Evolutionary conservation across 129 eudicot species (phyloP), one percentile per base, ranked within the genome.

Genomic region (Escallonia rubra): DNA sequence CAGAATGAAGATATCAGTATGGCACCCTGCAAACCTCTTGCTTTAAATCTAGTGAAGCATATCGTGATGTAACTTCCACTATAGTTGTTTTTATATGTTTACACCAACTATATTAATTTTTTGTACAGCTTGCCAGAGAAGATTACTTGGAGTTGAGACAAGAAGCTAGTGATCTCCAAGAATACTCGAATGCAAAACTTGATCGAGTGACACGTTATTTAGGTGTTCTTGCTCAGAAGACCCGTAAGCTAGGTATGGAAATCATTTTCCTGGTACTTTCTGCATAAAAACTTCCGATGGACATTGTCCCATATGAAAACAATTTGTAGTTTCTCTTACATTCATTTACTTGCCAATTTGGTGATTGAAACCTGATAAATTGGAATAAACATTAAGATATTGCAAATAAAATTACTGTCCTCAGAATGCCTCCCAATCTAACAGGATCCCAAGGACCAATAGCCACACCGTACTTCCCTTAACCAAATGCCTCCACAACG

Each of bases 221-320:
- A 48, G 95, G 96, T 59, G 93, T 83, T 72, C 96, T 94, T 94
- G 96, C 97, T 72, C 88, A 89, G 67, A 94, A 89, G 79, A 71
- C 96, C 67, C 96, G 91, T 58, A 89, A 86, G 77, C 80, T 93
- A 85, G 99, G 99, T 86, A 80, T 65, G 89, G 43, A 71, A 16
- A 15, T 51, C 54, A 10, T 66, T 74, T 59, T 57, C 34, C 42
- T 40, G 34, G 52, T 61, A 53, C 51, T 58, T 13, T 74, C 48
- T 10, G 41, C 12, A 61, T 41, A 54, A 5, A 57, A 57, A 13
- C 73, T 64, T 59, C 39, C 16, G 10, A 41, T 23, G 61, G 14
- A 41, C 41, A 57, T 7, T 34, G 51, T 13, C 67, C 51, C 0
- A 47, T 59, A 47, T 38, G 43, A 45, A 23, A 23, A 1, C 34